Conservation (phyloP, 75 land plant species). For the Cupressus sempervirens region DNA sequence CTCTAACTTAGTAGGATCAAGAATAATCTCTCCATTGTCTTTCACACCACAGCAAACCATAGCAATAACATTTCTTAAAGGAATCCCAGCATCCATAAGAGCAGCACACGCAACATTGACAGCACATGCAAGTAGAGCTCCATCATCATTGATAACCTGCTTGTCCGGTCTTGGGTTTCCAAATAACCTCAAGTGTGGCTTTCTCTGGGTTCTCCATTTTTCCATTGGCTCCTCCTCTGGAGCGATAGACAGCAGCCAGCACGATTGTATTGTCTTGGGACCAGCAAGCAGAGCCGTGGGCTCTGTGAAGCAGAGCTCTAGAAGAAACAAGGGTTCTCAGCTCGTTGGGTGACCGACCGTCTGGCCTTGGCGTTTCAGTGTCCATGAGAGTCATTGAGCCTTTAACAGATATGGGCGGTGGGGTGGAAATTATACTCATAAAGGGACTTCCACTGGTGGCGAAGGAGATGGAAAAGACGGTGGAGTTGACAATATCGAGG, state of each 20-base stretch:
- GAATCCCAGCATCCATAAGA: no score
- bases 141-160: constrained; percentile 46
- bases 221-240: constrained; percentile 61
- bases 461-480: no score
- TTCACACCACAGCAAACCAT: constrained; percentile 64
- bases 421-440: no score
- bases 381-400: background rate
- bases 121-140: no score
- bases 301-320: constrained; percentile 62
- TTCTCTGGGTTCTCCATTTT: constrained; percentile 89
- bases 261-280: constrained; percentile 92
- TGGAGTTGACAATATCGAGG: no score
- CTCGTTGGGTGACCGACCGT: constrained; percentile 70
- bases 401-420: no score
- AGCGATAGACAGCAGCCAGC: constrained; percentile 91
- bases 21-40: constrained; percentile 46
- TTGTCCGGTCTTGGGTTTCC: constrained; percentile 87
- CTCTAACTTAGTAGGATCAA: constrained; percentile 81
- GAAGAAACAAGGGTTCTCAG: constrained; percentile 76
- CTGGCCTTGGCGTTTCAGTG: constrained; percentile 28
- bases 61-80: no score
- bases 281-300: constrained; percentile 95
- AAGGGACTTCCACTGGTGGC: no score
- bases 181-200: constrained; percentile 78
- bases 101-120: no score